These are phyloP conservation scores for Choanephora cucurbitarum DNA, from an alignment of 371 early-diverging fungal genomes.

Conservation along the genomic window DNA sequence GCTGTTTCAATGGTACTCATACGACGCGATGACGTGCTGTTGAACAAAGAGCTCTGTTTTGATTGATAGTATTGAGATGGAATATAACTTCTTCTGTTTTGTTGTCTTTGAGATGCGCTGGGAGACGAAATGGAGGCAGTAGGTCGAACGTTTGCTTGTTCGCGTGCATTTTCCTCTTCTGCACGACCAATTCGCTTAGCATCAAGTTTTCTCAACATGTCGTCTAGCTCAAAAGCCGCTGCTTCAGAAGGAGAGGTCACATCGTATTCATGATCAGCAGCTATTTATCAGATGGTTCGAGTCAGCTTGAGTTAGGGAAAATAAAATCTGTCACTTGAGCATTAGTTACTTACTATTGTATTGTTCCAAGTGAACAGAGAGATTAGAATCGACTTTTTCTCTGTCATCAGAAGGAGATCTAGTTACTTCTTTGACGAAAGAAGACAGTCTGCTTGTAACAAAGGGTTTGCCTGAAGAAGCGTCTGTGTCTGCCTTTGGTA, in stretches of 20 bases:
- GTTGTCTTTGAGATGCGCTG: slow-evolving; percentile 8
- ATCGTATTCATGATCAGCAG: slow-evolving; percentile 6
- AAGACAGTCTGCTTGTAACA: slow-evolving; percentile 9
- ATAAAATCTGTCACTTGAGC: too few species aligned
- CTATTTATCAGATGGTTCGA: background rate
- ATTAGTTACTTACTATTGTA: background rate
- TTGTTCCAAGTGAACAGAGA: background rate
- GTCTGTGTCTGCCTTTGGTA: too few species aligned
- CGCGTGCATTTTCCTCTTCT: background rate
- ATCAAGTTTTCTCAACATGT: slow-evolving; percentile 22
- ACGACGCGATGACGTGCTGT: slow-evolving; percentile 9
- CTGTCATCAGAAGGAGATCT: background rate
- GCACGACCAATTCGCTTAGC: slow-evolving; percentile 13
- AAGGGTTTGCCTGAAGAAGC: background rate
- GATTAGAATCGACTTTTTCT: background rate
- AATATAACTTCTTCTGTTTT: slow-evolving; percentile 16
- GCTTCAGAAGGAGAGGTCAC: slow-evolving; percentile 6
- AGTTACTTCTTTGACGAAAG: slow-evolving; percentile 6
- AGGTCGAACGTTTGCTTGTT: slow-evolving; percentile 14
- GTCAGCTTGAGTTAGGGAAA: background rate
- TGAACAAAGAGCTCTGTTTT: background rate
- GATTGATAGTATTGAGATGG: slow-evolving; percentile 4
- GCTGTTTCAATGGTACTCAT: slow-evolving; percentile 9
- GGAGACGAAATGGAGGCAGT: slow-evolving; percentile 24
- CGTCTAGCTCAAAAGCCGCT: slow-evolving; percentile 21